Evolutionary conservation across 164 flowering plant species (phyloP).

Genomic region (Paratinospora sagittata): DNA sequence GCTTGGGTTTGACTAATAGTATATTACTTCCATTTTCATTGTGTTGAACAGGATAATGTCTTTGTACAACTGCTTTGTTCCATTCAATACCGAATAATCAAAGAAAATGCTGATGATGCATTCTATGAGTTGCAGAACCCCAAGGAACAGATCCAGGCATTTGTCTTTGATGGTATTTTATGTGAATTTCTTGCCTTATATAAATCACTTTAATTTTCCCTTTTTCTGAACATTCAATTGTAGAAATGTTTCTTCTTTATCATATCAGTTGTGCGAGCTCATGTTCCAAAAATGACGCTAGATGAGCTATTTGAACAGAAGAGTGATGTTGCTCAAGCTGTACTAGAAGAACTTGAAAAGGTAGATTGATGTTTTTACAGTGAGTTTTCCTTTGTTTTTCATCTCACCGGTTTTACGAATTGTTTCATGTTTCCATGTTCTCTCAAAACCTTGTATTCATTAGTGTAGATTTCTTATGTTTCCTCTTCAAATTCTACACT

Average conservation of each 20-base stretch:
- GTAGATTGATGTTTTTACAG: conserved; percentile 23
- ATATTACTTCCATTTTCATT: background rate
- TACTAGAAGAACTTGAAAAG: conserved; percentile 94
- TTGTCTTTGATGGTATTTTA: conserved; percentile 86
- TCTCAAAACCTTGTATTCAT: too few species aligned
- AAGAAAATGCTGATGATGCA: conserved; percentile 91
- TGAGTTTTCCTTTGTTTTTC: too few species aligned
- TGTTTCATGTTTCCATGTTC: too few species aligned
- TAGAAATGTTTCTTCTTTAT: conserved; percentile 4
- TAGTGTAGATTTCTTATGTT: too few species aligned
- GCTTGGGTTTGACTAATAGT: background rate
- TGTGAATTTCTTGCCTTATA: background rate
- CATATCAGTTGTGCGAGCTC: conserved; percentile 83
- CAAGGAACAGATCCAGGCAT: conserved; percentile 90
- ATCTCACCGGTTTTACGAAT: too few species aligned
- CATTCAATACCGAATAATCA: conserved; percentile 80
- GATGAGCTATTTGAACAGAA: conserved; percentile 97
- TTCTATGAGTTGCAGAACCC: conserved; percentile 97
- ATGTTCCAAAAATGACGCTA: conserved; percentile 80
- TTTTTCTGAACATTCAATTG: background rate
- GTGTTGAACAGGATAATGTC: conserved; percentile 82
- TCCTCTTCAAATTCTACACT: too few species aligned
- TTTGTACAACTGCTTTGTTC: conserved; percentile 93
- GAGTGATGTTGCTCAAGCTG: conserved; percentile 84
- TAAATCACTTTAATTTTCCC: background rate